Percentiles rank a stretch among this genome's conserved stretches.
These are phyloP conservation scores for Leccinum cinnamomeum DNA, from an alignment of 1,284 basidiomycete genomes.

Conservation along the genomic window DNA sequence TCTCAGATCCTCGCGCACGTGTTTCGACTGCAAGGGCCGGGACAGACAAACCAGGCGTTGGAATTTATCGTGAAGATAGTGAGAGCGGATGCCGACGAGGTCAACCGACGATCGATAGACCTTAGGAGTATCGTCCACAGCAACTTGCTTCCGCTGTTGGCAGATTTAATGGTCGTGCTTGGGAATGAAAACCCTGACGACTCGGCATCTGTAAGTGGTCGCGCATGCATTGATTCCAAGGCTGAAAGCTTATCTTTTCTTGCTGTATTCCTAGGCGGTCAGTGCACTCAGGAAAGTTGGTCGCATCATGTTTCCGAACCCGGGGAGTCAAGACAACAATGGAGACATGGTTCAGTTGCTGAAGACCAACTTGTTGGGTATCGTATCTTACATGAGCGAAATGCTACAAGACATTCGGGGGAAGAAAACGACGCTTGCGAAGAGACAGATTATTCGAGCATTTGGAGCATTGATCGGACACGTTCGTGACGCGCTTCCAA, in stretches of 20 bases:
- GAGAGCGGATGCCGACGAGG: slow-evolving; percentile 29
- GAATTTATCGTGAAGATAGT: slow-evolving; percentile 56
- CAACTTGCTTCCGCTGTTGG: slow-evolving; percentile 66
- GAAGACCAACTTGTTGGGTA: slow-evolving; percentile 75
- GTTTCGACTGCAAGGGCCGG: slow-evolving; percentile 59
- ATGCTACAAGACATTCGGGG: slow-evolving; percentile 80
- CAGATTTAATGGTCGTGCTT: slow-evolving; percentile 72
- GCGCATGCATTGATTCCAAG: background rate
- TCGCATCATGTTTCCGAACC: slow-evolving; percentile 33
- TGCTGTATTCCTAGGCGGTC: slow-evolving; percentile 46
- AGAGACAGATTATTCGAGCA: slow-evolving; percentile 77
- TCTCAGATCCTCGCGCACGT: slow-evolving; percentile 71
- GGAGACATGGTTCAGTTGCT: slow-evolving; percentile 59
- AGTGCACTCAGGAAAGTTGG: slow-evolving; percentile 64
- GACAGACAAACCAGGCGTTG: slow-evolving; percentile 56
- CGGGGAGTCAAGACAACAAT: slow-evolving; percentile 25
- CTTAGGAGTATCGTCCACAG: slow-evolving; percentile 59
- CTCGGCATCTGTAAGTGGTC: slow-evolving; percentile 51
- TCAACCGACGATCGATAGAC: slow-evolving; percentile 40
- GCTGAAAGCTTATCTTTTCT: slow-evolving; percentile 1
- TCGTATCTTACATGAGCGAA: slow-evolving; percentile 81
- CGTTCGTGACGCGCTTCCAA: slow-evolving; percentile 71
- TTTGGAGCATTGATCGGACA: slow-evolving; percentile 73
- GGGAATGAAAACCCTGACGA: slow-evolving; percentile 61
- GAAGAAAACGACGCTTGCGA: slow-evolving; percentile 64